phyloP scores from a whole-genome alignment of 1,139 yeast species.

The Hansenula lynferdii region DNA sequence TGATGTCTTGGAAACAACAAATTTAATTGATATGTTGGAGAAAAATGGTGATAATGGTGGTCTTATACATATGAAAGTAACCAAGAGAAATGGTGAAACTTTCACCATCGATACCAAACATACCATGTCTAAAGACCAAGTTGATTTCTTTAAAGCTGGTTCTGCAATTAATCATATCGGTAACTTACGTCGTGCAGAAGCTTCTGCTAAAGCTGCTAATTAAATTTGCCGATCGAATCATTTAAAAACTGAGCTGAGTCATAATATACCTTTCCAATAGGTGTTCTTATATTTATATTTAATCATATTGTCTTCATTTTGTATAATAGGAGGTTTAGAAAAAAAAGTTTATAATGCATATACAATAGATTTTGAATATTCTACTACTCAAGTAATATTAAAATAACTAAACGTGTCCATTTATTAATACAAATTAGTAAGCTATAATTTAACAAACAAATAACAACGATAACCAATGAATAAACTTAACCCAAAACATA shows the following conservation, averaged over 20 bases:
- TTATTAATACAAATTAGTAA: too few species aligned
- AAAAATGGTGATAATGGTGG: constrained; percentile 90
- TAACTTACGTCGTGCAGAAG: constrained; percentile 36
- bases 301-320: background rate
- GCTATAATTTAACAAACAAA: background rate
- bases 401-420: background rate
- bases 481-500: background rate
- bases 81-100: constrained; percentile 68
- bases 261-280: background rate
- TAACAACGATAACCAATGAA: background rate
- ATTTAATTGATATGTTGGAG: constrained; percentile 71
- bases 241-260: background rate
- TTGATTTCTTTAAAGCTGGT: constrained; percentile 95
- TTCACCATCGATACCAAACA: constrained; percentile 78
- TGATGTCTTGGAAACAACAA: constrained; percentile 74
- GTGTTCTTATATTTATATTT: background rate
- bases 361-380: background rate
- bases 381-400: background rate
- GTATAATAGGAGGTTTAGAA: background rate
- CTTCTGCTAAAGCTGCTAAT: constrained; percentile 2
- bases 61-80: constrained; percentile 59
- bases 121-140: constrained; percentile 95
- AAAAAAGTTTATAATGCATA: background rate
- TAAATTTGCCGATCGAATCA: too few species aligned
- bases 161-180: constrained; percentile 95